Base-by-base conservation (phyloP, 2,329 filamentous ascomycete species). In the Penicillium sclerotigenum region DNA sequence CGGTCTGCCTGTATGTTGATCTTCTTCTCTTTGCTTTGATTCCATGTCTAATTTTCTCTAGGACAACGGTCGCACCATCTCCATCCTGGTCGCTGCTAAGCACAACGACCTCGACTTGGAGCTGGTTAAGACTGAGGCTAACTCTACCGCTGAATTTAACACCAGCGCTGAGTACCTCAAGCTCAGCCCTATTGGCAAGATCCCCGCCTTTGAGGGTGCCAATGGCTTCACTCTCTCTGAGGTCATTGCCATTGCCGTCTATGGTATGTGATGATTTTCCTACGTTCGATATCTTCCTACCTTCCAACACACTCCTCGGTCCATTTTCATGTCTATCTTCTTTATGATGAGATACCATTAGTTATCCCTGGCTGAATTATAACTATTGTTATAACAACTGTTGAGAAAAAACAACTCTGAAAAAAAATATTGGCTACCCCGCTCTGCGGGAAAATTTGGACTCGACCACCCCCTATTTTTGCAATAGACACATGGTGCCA, bases 321-420 rank as follows among this genome's bases (percentile, higher is more conserved):
- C 48, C 50, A 50, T 42, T 8, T 36, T 49, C 41, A n/a, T 40
- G 51, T 43, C 56, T 49, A 46, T 50, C 34, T 26, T 60, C 66
- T 68, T 64, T 68, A 79, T 86, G 83, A 91, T 89, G 90, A 93
- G 84, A 87, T 88, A 83, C 81, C 80, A 84, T 83, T 88, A 94
- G 91, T 96, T 96, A 96, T 96, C 91, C 93, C 93, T 97, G 90
- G 89, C 93, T 94, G 90, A 97, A 95, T 77, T 80, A 80, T 75
- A 79, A 45, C 77, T 96, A 92, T 96, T 91, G 92, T 45, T 45
- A 46, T 31, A 31, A 33, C 18, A 79, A 47, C 77, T 97, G 92
- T 96, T 91, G 92, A 96, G 84, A 71, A 71, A 42, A 57, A 34
- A 66, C 62, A 85, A 78, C 81, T 88, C 91, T 93, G 86, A 89